Evolutionary conservation across 805 yeast species (phyloP).

Genomic region (Candida boidinii): DNA sequence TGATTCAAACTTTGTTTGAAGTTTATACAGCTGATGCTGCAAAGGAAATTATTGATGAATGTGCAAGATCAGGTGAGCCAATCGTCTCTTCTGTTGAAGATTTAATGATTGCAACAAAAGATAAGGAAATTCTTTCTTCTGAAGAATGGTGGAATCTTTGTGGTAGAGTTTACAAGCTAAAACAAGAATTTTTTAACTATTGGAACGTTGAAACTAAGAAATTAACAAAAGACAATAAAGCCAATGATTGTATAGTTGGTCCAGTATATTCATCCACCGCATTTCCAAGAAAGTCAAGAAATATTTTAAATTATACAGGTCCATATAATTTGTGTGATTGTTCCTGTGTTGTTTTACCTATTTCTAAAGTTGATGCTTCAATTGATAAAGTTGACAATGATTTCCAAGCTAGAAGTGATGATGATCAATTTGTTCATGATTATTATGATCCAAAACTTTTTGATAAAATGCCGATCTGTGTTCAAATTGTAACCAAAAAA

Average conservation of each 20-base stretch:
- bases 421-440: conserved; percentile 35
- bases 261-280: conserved; percentile 36
- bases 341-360: conserved; percentile 44
- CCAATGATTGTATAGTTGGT: conserved; percentile 34
- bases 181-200: conserved; percentile 25
- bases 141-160: conserved; percentile 33
- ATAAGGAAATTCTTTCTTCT: conserved; percentile 12
- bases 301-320: conserved; percentile 39
- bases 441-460: conserved; percentile 38
- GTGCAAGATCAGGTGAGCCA: conserved; percentile 18
- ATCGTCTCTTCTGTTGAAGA: conserved; percentile 4
- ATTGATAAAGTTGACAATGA: conserved; percentile 25
- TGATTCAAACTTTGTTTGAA: conserved; percentile 13
- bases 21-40: conserved; percentile 38
- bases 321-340: conserved; percentile 46
- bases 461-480: conserved; percentile 53
- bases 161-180: conserved; percentile 21
- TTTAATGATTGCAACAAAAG: conserved; percentile 1
- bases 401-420: conserved; percentile 25
- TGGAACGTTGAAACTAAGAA: conserved; percentile 24
- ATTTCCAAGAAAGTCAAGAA: conserved; percentile 18
- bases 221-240: conserved; percentile 25
- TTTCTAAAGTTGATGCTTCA: conserved; percentile 40
- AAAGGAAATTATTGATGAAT: conserved; percentile 11
- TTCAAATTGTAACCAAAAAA: conserved; percentile 57